Conservation (phyloP, 257 asterid species). For the Nicotiana noctiflora region DNA sequence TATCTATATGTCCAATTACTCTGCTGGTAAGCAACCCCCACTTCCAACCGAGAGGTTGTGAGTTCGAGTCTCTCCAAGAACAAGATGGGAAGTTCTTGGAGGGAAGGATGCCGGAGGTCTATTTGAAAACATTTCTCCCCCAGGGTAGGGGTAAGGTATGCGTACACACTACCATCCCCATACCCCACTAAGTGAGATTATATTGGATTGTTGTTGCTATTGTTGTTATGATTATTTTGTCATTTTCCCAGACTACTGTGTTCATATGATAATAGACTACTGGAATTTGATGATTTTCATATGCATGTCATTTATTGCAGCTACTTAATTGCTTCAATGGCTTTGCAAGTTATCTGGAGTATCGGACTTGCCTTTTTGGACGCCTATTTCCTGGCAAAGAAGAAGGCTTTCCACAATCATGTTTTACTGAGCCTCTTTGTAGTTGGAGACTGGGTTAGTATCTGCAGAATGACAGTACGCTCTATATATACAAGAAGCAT, state of each 20-base stretch:
- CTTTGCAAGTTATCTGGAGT: slow-evolving; percentile 47
- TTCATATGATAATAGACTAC: background rate
- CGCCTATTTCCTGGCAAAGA: slow-evolving; percentile 35
- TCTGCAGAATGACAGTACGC: background rate
- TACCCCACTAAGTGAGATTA: no score
- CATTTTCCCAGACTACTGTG: background rate
- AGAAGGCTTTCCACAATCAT: slow-evolving; percentile 38
- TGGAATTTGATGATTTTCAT: background rate
- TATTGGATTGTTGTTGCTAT: no score
- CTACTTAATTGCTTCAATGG: slow-evolving; percentile 55
- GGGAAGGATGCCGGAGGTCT: no score
- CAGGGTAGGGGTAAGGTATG: no score
- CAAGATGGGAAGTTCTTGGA: no score
- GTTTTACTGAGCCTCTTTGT: slow-evolving; percentile 36
- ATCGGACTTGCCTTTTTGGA: slow-evolving; percentile 34
- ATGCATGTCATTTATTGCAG: slow-evolving; percentile 21
- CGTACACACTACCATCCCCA: no score
- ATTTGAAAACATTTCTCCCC: no score
- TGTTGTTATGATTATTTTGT: no score
- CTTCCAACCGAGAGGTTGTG: no score
- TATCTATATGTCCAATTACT: no score
- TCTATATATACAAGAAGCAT: background rate
- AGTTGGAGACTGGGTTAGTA: slow-evolving; percentile 57
- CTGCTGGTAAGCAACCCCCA: no score
- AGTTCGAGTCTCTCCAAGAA: no score